Evolutionary conservation across 2,329 filamentous ascomycete species (phyloP).

Genomic region (Colletotrichum magnum): DNA sequence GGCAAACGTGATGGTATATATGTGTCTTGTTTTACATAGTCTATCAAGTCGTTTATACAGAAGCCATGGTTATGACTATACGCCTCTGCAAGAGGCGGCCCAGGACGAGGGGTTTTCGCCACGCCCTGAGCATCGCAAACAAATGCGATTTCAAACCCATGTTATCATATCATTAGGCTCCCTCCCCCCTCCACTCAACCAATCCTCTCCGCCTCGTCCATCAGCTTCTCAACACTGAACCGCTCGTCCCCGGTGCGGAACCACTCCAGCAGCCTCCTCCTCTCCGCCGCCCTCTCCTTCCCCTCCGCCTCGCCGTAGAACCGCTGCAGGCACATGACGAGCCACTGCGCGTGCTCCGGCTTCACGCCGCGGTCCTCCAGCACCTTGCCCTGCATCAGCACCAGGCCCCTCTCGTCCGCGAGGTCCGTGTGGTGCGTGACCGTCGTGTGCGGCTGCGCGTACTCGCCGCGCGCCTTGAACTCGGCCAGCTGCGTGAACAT

Average conservation of each 20-base stretch:
- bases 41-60: constrained; percentile 22
- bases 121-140: not conserved
- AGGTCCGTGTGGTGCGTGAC: constrained; percentile 93
- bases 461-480: constrained; percentile 92
- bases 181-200: constrained; percentile 50
- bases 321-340: constrained; percentile 92
- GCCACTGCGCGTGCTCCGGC: constrained; percentile 87
- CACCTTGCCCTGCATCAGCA: constrained; percentile 91
- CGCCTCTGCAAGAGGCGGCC: not conserved
- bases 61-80: not conserved
- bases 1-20: constrained; percentile 27
- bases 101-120: not conserved
- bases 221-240: constrained; percentile 87
- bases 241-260: constrained; percentile 83
- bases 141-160: not conserved
- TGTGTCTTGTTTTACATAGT: constrained; percentile 30
- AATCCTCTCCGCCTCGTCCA: constrained; percentile 91
- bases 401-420: constrained; percentile 79
- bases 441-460: constrained; percentile 91
- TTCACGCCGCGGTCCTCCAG: constrained; percentile 82
- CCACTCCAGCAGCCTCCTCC: constrained; percentile 81
- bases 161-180: not conserved
- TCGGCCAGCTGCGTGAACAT: constrained; percentile 96
- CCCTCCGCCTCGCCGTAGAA: constrained; percentile 83
- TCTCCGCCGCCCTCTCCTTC: constrained; percentile 70